These are phyloP conservation scores for Rhodamnia argentea DNA, from an alignment of 345 rosid genomes.

Conservation along the genomic window DNA sequence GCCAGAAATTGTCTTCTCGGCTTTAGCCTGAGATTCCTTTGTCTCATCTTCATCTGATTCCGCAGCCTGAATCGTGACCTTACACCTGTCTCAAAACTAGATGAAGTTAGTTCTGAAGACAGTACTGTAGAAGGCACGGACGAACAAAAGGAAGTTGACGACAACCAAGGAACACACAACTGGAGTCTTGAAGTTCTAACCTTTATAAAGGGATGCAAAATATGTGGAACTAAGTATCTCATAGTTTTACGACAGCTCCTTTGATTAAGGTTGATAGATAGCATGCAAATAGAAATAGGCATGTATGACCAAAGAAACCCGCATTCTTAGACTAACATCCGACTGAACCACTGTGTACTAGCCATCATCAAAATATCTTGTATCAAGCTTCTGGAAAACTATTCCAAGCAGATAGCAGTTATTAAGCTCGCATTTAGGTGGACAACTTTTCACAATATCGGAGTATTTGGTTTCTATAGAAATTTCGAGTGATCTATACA, in stretches of 20 bases:
- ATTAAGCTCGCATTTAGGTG: neutral
- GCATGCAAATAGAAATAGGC: neutral
- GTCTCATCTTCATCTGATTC: constrained; percentile 36
- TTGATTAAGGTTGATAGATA: too few species aligned
- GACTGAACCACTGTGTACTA: neutral
- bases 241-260: too few species aligned
- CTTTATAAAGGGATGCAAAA: neutral
- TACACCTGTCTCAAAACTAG: constrained; percentile 44
- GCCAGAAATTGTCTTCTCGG: constrained; percentile 35
- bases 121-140: neutral
- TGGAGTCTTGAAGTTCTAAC: neutral
- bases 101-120: neutral
- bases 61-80: constrained; percentile 81
- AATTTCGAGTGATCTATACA: neutral
- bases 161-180: neutral
- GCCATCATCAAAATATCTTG: neutral
- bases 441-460: neutral
- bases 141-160: neutral
- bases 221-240: neutral
- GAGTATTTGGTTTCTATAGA: neutral
- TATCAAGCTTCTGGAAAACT: neutral
- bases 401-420: neutral
- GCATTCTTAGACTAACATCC: neutral
- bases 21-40: constrained; percentile 16
- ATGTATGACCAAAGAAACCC: neutral